Base-by-base conservation (phyloP, 108 stramenopile genomes). In the Stephanodiscus triporus region DNA sequence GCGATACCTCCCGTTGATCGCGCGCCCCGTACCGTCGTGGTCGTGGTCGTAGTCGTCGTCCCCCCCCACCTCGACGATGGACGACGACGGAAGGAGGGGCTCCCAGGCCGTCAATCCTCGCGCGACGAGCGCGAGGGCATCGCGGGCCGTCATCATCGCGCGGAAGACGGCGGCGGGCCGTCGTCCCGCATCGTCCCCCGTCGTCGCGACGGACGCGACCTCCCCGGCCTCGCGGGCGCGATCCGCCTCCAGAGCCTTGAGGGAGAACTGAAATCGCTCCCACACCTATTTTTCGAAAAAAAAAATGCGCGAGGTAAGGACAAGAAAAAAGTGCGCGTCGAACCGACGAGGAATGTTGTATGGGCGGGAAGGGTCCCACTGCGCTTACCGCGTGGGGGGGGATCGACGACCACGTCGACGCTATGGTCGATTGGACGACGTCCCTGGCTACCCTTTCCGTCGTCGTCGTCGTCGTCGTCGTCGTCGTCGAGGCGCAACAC, bases 191-290 rank as follows among this genome's bases (percentile, higher is more conserved):
- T 34, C 32, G 32, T 2, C 32, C 32, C 32, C 32, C 30, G 17
- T 43, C 62, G 19, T 27, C 49, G 37, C 7, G 10, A n/a, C 38
- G 4, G 29, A 24, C 10, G 10, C 47, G 38, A 32, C 22, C 42
- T 71, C 29, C n/a, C n/a, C 32, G 32, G 56, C 43, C 6, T 67
- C 66, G 43, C 75, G 54, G 38, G 76, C 69, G 68, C 74, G 72
- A 4, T 66, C 74, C 10, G 81, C 81, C 54, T 82, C 81, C 20
- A 82, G 42, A 10, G 68, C 54, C 65, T 82, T 82, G 16, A 82
- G 30, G 0, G 74, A 75, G 64, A 82, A 76, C 34, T 82, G 89
- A 79, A 71, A 90, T 60, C 87, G 64, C 65, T 92, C 91, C 63
- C 87, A 66, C 23, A 92, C n/a, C n/a, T n/a, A n/a, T n/a, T n/a